Base-by-base conservation (phyloP, 805 yeast genomes). In the Zygotorulaspora danielsina region DNA sequence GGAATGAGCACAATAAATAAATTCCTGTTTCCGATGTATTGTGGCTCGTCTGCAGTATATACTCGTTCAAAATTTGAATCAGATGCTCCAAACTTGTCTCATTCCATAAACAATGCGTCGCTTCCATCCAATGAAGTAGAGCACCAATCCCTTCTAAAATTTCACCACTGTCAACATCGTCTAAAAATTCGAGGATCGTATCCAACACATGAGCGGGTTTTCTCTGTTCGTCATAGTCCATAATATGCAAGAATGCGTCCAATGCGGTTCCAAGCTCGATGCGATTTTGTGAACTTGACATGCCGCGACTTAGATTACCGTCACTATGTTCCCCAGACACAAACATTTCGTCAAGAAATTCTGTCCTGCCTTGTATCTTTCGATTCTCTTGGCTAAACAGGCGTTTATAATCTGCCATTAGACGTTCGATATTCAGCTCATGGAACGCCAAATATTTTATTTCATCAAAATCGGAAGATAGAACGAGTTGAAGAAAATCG, bases 11-110 rank as follows among this genome's bases (percentile, higher is more conserved):
- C 6, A 61, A 41, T 5, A 37, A 19, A 12, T 28, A 31, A 16
- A 59, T 44, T 1, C 57, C 47, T 1, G 17, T 24, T 13, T 48
- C 45, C 1, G 61, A 55, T 4, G 54, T 53, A 36, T 50, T 54
- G 36, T 36, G 56, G 8, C 41, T 38, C 6, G 42, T 34, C 20
- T 44, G 44, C 6, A 61, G 36, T 7, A 61, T 32, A 12, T 49
- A 40, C n/a, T 49, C 49, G 6, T 57, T 61, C 10, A 55, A 35
- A 8, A 49, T n/a, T 25, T 55, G 53, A 2, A 58, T 54, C 4
- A 58, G 35, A 10, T 24, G 31, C 30, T 45, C 50, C 30, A 53
- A 20, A 8, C 26, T 11, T 13, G 33, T 6, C 16, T 20, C 13
- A 32, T 38, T 34, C 19, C 22, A 20, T 5, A 34, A 32, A 4